A percentile compares a stretch with the other conserved stretches of the same genome.
phyloP scores from a whole-genome alignment of 2,329 filamentous ascomycete genomes.

The Sporothrix sp. region DNA sequence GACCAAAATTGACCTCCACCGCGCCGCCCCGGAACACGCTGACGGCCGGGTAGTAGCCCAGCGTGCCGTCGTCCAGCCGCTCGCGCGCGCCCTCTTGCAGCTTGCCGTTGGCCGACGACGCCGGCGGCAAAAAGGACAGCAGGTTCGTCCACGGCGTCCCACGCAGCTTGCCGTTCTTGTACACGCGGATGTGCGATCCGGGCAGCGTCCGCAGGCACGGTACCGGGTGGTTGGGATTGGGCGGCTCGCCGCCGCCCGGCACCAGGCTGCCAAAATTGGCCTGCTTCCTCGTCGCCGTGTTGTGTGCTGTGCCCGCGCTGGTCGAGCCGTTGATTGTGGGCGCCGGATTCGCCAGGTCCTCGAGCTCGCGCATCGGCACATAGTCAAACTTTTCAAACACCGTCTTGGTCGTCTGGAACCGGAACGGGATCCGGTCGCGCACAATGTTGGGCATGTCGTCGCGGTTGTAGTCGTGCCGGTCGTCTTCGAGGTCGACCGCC shows the following conservation, averaged over 20 bases:
- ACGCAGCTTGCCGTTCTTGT: conserved; percentile 82
- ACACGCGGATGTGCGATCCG: conserved; percentile 75
- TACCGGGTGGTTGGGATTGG: conserved; percentile 61
- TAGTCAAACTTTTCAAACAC: conserved; percentile 94
- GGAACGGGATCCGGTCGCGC: conserved; percentile 87
- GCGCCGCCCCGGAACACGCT: conserved; percentile 87
- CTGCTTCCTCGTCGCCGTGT: conserved; percentile 37
- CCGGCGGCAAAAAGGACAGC: conserved; percentile 82
- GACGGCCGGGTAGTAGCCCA: conserved; percentile 91
- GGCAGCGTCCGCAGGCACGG: conserved; percentile 79
- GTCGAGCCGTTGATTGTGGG: conserved; percentile 30
- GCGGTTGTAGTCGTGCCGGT: conserved; percentile 22
- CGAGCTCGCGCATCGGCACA: conserved; percentile 76
- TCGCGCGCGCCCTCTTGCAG: conserved; percentile 67
- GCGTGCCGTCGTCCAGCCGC: conserved; percentile 84
- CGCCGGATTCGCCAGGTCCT: conserved; percentile 68
- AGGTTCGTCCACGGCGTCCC: conserved; percentile 84
- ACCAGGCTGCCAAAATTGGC: conserved; percentile 13
- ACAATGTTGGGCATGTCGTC: conserved; percentile 69
- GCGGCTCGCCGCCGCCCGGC: conserved; percentile 41
- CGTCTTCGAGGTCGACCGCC: conserved; percentile 55
- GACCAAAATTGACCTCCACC: conserved; percentile 89
- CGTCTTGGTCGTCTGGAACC: conserved; percentile 75
- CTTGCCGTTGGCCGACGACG: conserved; percentile 65
- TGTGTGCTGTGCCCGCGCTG: conserved; percentile 21